A percentile compares a stretch with the other conserved stretches of the same genome.
Conservation (phyloP, 345 rosid species). For the Schrenkiella parvula region DNA sequence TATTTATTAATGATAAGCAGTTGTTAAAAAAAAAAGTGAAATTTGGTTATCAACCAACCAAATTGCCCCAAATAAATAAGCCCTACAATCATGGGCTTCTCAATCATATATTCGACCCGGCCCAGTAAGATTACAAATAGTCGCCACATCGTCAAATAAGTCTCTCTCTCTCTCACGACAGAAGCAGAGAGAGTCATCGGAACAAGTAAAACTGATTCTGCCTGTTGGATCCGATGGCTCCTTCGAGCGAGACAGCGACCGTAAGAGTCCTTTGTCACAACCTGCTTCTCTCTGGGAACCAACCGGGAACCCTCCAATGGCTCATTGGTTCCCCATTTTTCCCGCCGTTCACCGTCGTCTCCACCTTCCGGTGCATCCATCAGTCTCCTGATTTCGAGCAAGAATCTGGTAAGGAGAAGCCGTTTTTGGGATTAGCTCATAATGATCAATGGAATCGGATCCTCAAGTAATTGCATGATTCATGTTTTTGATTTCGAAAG, state of each 20-base stretch:
- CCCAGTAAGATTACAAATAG: not conserved
- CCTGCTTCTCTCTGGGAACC: slow-evolving; percentile 38
- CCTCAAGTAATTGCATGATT: slow-evolving; percentile 13
- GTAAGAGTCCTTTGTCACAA: slow-evolving; percentile 54
- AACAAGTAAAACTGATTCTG: slow-evolving; percentile 3
- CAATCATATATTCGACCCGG: not conserved
- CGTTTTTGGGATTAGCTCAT: not conserved
- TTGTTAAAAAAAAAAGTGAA: too few species aligned
- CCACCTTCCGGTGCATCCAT: slow-evolving; percentile 73
- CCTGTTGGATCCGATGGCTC: slow-evolving; percentile 39
- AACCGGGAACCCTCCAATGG: slow-evolving; percentile 67
- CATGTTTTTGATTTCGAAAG: not conserved
- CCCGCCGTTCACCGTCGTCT: slow-evolving; percentile 65
- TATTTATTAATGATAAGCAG: too few species aligned
- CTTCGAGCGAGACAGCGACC: slow-evolving; percentile 29
- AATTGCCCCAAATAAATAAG: not conserved
- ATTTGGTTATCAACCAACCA: too few species aligned
- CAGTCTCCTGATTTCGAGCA: slow-evolving; percentile 47
- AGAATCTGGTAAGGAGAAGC: slow-evolving; percentile 58
- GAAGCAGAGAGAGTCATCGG: slow-evolving; percentile 7
- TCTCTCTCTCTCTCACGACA: slow-evolving; percentile 1
- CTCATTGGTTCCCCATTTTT: slow-evolving; percentile 80
- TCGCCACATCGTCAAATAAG: slow-evolving; percentile 9
- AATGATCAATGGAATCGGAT: not conserved
- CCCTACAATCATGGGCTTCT: not conserved